Base-by-base conservation (phyloP, 805 yeast genomes). In the Cyberlindnera samutprakarnensis region DNA sequence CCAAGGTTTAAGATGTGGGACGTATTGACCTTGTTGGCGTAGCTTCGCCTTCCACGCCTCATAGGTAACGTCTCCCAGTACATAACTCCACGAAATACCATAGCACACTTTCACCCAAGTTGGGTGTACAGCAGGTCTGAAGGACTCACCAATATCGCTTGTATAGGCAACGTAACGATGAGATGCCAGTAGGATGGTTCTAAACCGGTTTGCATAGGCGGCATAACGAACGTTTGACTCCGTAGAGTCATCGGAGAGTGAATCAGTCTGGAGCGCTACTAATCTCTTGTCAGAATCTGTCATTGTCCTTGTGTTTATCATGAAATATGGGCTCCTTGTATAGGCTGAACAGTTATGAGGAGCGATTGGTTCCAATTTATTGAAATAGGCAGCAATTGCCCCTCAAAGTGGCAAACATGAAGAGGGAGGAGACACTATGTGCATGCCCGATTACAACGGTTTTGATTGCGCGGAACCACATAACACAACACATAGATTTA, bases 141-240 rank as follows among this genome's bases (percentile, higher is more conserved):
- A 84, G 9, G 88, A 78, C 51, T 83, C 94, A 20, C 94, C 94
- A 45, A 83, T 75, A 52, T 83, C 94, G 0, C 88, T 79, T 3
- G 94, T 82, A 56, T 84, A 83, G 1, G 94, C 94, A 17, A 83
- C 84, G 48, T 83, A 84, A 46, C 94, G 61, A 51, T 80, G 90
- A 12, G 88, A 72, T 6, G 92, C 85, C 31, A 66, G 44, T 29
- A 81, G 62, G 37, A 83, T 76, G 7, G 87, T 80, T 52, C 87
- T 63, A 28, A 80, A 50, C 47, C 94, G 60, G 53, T 77, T 77
- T 39, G 88, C 87, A 54, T 83, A 83, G 7, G 90, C 94, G 5
- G 90, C 85, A 51, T 83, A 83, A 67, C 94, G 74, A 28, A 80
- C 51, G 31, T 51, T 53, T 15, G 70, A 56, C 28, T 70, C 75